A percentile compares a stretch with the other conserved stretches of the same genome.
These are phyloP conservation scores for Periconia macrospinosa DNA, from an alignment of 2,329 filamentous ascomycete species.

Conservation along the genomic window DNA sequence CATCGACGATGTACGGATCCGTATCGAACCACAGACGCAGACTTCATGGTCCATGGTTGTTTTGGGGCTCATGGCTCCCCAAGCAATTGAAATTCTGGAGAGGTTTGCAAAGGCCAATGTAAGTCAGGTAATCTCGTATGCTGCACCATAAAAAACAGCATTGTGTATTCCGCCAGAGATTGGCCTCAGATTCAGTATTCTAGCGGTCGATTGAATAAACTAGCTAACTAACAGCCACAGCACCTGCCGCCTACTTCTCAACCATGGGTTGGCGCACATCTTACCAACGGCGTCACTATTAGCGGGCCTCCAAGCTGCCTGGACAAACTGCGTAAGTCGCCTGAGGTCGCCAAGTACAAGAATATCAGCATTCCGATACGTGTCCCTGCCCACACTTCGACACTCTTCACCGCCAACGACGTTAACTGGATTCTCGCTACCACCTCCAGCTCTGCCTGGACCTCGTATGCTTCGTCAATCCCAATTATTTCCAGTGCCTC, in stretches of 20 bases:
- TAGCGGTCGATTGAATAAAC: no score
- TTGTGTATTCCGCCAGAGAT: background rate
- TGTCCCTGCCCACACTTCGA: conserved; percentile 60
- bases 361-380: conserved; percentile 57
- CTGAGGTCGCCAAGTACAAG: conserved; percentile 46
- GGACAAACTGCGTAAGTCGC: conserved; percentile 45
- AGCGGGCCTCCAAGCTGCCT: conserved; percentile 59
- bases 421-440: conserved; percentile 51
- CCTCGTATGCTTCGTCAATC: conserved; percentile 48
- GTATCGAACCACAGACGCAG: background rate
- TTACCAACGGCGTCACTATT: conserved; percentile 53
- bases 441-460: conserved; percentile 42
- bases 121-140: background rate
- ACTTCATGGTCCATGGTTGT: conserved; percentile 1
- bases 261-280: conserved; percentile 58
- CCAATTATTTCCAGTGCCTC: conserved; percentile 56
- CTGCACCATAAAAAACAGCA: background rate
- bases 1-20: background rate
- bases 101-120: background rate
- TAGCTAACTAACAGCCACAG: conserved; percentile 8
- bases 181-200: background rate
- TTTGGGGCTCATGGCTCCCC: background rate
- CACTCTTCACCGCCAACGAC: conserved; percentile 53
- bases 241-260: conserved; percentile 7
- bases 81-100: background rate